Evolutionary conservation across 2,329 filamentous ascomycete genomes (phyloP).

Genomic region (Fusarium annulatum): DNA sequence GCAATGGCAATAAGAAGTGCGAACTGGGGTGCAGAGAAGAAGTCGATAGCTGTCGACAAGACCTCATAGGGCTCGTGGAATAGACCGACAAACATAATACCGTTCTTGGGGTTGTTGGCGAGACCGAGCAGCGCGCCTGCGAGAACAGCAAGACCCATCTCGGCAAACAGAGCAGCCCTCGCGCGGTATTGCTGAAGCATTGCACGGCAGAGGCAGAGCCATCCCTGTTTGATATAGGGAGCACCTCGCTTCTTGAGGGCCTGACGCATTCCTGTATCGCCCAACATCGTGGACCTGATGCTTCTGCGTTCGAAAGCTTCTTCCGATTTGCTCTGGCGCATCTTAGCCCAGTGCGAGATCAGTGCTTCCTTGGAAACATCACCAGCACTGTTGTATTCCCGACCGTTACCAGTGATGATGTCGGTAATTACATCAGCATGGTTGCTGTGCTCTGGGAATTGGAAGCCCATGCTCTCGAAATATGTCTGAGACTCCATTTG

Average conservation of each 20-base stretch:
- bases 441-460: slow-evolving; percentile 62
- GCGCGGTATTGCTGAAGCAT: slow-evolving; percentile 68
- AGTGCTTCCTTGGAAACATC: slow-evolving; percentile 61
- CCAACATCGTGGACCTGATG: slow-evolving; percentile 40
- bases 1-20: slow-evolving; percentile 64
- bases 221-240: slow-evolving; percentile 59
- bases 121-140: slow-evolving; percentile 66
- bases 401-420: slow-evolving; percentile 68
- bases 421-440: slow-evolving; percentile 70
- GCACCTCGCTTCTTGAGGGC: slow-evolving; percentile 64
- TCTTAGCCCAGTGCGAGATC: slow-evolving; percentile 60
- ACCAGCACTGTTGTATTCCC: slow-evolving; percentile 59
- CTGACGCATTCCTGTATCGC: slow-evolving; percentile 51
- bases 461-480: slow-evolving; percentile 64
- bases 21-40: slow-evolving; percentile 62
- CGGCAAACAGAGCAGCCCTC: slow-evolving; percentile 62
- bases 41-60: slow-evolving; percentile 63
- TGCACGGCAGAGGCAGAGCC: slow-evolving; percentile 63
- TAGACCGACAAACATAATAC: slow-evolving; percentile 64
- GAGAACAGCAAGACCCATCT: slow-evolving; percentile 63
- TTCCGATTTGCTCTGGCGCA: slow-evolving; percentile 33
- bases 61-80: slow-evolving; percentile 62
- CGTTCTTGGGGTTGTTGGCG: slow-evolving; percentile 60
- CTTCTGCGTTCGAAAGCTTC: slow-evolving; percentile 30
- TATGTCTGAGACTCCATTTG: slow-evolving; percentile 57